Evolutionary conservation across 345 rosid genomes (phyloP).

Genomic region (Kandelia obovata): DNA sequence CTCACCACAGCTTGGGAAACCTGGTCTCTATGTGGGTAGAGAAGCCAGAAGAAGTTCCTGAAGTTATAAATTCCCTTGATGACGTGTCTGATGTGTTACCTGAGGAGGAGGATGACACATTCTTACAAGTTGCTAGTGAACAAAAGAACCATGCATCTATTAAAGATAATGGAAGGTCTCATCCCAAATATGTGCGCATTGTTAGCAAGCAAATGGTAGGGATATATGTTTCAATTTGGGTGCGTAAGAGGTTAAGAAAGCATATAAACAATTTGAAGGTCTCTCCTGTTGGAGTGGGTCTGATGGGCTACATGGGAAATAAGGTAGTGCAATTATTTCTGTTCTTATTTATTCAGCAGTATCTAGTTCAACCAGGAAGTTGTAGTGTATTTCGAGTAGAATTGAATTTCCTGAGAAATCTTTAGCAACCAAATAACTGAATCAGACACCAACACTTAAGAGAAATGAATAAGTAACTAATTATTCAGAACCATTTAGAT

Average conservation of each 20-base stretch:
- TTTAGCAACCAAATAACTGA: too few species aligned
- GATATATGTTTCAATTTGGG: slow-evolving; percentile 90
- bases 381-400: too few species aligned
- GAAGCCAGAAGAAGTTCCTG: slow-evolving; percentile 32
- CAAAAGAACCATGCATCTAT: slow-evolving; percentile 18
- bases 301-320: slow-evolving; percentile 99
- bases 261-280: slow-evolving; percentile 88
- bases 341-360: neutral
- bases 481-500: too few species aligned
- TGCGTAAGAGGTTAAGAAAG: slow-evolving; percentile 71
- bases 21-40: slow-evolving; percentile 43
- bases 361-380: neutral
- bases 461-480: too few species aligned
- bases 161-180: slow-evolving; percentile 26
- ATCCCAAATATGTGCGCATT: slow-evolving; percentile 62
- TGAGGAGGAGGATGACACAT: slow-evolving; percentile 50
- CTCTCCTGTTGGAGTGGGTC: slow-evolving; percentile 95
- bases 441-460: too few species aligned
- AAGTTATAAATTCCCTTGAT: slow-evolving; percentile 35
- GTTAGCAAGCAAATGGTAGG: slow-evolving; percentile 99
- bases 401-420: too few species aligned
- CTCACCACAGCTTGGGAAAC: slow-evolving; percentile 66
- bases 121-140: slow-evolving; percentile 33
- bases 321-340: slow-evolving; percentile 53
- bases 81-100: slow-evolving; percentile 38